Evolutionary conservation across 23 red algal species (phyloP), one percentile per base, ranked within the genome.

Genomic region (Gracilaria domingensis): DNA sequence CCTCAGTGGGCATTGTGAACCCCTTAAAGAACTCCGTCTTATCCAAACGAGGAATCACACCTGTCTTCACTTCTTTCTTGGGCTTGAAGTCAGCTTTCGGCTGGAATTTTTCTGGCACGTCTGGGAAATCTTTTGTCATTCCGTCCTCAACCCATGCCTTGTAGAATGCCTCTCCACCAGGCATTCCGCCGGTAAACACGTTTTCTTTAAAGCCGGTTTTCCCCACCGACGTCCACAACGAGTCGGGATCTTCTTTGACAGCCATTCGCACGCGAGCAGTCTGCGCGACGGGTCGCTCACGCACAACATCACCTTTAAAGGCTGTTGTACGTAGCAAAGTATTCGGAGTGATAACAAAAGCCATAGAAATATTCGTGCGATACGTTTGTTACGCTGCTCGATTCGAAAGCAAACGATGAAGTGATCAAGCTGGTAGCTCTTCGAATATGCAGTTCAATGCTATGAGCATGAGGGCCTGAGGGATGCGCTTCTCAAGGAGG

Each of bases 141-240:
- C 87, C 87, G 36, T 96, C 94, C 11, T 53, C 87, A 35, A 89
- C 66, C 94, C 94, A 96, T 62, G 74, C 69, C 85, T 88, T 86
- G 94, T 80, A 88, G 64, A 92, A 92, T 25, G 82, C 94, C 78
- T 96, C 94, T 8, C 94, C 94, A 14, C 94, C 94, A 12, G 94
- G 94, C 80, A 96, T 85, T 29, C 94, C 94, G 34, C 94, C 94
- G 7, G 85, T 77, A 85, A 95, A 95, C 21, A 88, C 23, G 26
- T 71, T 95, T 62, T 95, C 85, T 45, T 92, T 92, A 37, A 77
- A 92, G 23, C 36, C 48, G 16, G 79, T 51, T 18, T 90, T 79
- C 2, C 87, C 87, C 11, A 79, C 87, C 25, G 72, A 50, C 0
- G 72, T 77, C 72, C 72, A 77, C 12, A 77, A 35, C 0, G 72